Conservation (phyloP, 108 stramenopile genomes). For the Mediolabrus comicus region DNA sequence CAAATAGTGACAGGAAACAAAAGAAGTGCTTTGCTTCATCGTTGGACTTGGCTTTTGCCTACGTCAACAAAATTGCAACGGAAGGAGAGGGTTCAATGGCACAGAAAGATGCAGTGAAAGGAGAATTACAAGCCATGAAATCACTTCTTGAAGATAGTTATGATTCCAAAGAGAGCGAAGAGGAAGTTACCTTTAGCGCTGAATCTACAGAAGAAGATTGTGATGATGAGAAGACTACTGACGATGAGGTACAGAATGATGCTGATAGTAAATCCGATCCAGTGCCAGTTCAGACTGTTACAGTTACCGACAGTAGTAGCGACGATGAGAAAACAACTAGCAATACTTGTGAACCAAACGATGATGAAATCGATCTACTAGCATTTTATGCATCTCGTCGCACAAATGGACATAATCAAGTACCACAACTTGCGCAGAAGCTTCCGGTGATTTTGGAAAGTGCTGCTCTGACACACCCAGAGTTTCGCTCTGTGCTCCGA, state of each 20-base stretch:
- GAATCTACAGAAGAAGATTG: conserved; percentile 8
- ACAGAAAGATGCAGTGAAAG: not conserved
- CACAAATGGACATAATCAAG: conserved; percentile 16
- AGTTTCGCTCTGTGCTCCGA: conserved; percentile 56
- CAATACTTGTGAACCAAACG: not conserved
- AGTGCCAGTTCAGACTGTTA: conserved; percentile 12
- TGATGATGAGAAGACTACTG: not conserved
- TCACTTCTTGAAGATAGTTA: conserved; percentile 28
- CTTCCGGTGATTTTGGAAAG: conserved; percentile 41
- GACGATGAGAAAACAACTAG: not conserved
- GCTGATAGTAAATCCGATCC: not conserved
- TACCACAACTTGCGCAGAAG: not conserved
- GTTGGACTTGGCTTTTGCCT: conserved; percentile 40
- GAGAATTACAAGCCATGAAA: not conserved
- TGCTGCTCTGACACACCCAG: conserved; percentile 42
- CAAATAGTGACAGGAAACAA: not conserved
- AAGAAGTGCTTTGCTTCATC: conserved; percentile 24
- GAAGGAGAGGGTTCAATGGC: conserved; percentile 19
- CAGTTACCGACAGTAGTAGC: conserved; percentile 3
- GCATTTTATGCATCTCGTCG: conserved; percentile 15
- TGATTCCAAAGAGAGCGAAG: conserved; percentile 23
- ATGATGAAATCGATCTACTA: conserved; percentile 8
- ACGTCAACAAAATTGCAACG: conserved; percentile 32
- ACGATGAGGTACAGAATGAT: not conserved
- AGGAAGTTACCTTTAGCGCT: conserved; percentile 29